Base-by-base conservation (phyloP, 2,329 filamentous ascomycete species). In the Tolypocladium guangdongense region DNA sequence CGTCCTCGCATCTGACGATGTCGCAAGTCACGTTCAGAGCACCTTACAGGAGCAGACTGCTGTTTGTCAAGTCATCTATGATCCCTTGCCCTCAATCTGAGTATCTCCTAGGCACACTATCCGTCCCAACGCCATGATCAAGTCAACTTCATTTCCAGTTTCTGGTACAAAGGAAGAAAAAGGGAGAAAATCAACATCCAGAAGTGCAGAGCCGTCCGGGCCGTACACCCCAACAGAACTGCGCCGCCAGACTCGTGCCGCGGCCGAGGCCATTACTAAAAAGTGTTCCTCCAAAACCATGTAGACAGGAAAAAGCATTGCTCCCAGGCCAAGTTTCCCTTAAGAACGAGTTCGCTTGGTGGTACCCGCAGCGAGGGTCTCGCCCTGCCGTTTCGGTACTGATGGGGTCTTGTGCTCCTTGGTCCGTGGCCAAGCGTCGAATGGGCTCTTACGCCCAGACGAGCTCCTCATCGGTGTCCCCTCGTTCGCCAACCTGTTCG, bases 391-490 rank as follows among this genome's bases (percentile, higher is more conserved):
- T 65, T 78, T 79, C 49, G 67, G 57, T 27, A 68, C 62, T 30
- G 70, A 62, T 71, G 72, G 56, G 65, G 73, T 56, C 72, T 71
- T 56, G 67, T 60, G 68, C 58, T 66, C 71, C 74, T 89, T 89
- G 60, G 80, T 81, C 54, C 84, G 81, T 57, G 74, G 78, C 85
- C 85, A 90, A 39, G 75, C 75, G 60, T 87, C 83, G 60, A 89
- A 89, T 2, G 81, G 82, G 60, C 78, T 83, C 54, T 71, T 72
- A 58, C 71, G 63, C 46, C 62, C 61, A 55, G 64, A 65, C 55
- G 59, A 54, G 59, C 55, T 55, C 59, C 73, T 77, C 57, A 71
- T 60, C 1, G 77, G 73, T 10, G 73, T 73, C 12, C 64, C 57
- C 14, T 71, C 70, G 4, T 71, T 69, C 33, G 64, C 59, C 52